Percentiles rank a stretch among this genome's conserved stretches.
phyloP scores from a whole-genome alignment of 495 filamentous ascomycete genomes.

The Penicillium dipodomyicola region DNA sequence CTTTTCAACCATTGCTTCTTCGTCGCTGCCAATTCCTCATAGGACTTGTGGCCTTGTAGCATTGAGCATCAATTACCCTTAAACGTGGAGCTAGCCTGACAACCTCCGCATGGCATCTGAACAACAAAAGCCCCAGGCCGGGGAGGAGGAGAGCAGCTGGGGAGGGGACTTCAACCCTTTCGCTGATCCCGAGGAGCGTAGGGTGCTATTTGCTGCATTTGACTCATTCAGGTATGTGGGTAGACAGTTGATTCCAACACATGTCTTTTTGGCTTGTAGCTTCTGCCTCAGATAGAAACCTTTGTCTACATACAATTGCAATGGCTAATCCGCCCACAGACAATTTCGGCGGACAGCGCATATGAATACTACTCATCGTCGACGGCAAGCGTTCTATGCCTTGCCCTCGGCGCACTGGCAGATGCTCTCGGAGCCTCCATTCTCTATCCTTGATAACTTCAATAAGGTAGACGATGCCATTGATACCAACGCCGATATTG shows the following conservation, averaged over 20 bases:
- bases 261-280: neutral
- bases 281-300: neutral
- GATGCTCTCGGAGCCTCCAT: slow-evolving; percentile 73
- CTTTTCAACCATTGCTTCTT: neutral
- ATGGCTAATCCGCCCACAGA: slow-evolving; percentile 38
- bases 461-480: slow-evolving; percentile 81
- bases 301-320: neutral
- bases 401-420: slow-evolving; percentile 80
- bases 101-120: slow-evolving; percentile 21
- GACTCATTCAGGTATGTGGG: slow-evolving; percentile 83
- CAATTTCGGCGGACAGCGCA: slow-evolving; percentile 84
- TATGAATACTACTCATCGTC: slow-evolving; percentile 80
- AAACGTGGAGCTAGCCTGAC: neutral
- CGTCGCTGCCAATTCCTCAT: neutral
- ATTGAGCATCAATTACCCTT: neutral
- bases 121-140: slow-evolving; percentile 14
- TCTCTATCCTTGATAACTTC: slow-evolving; percentile 75
- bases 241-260: neutral
- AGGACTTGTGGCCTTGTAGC: neutral
- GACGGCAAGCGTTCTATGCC: slow-evolving; percentile 87
- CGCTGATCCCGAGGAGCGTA: slow-evolving; percentile 69
- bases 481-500: slow-evolving; percentile 80
- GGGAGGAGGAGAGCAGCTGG: slow-evolving; percentile 47
- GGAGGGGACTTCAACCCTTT: slow-evolving; percentile 58
- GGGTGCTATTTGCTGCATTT: slow-evolving; percentile 70